Evolutionary conservation across 768 basidiomycete genomes (phyloP).

Genomic region (Lentinus tigrinus): DNA sequence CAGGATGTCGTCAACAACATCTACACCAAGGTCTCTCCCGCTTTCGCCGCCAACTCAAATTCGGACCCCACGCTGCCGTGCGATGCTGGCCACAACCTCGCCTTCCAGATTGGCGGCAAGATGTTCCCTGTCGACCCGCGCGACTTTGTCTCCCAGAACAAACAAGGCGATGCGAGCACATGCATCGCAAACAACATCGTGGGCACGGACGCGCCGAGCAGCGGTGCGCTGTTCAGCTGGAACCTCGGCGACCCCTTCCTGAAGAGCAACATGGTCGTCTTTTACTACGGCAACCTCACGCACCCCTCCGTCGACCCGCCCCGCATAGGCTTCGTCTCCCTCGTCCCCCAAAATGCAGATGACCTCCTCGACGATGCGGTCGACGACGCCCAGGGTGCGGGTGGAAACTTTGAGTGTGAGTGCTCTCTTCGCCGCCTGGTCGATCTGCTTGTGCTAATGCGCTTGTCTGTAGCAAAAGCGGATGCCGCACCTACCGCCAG

Average conservation of each 20-base stretch:
- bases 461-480: neutral
- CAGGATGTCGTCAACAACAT: conserved; percentile 58
- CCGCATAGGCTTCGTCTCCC: conserved; percentile 69
- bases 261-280: conserved; percentile 74
- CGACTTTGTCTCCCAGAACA: conserved; percentile 56
- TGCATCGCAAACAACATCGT: conserved; percentile 57
- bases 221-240: conserved; percentile 69
- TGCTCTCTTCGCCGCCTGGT: neutral
- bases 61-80: conserved; percentile 49
- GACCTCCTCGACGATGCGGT: conserved; percentile 39
- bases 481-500: conserved; percentile 12
- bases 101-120: conserved; percentile 69
- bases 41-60: conserved; percentile 19
- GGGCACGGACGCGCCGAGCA: conserved; percentile 60
- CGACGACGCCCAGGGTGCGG: conserved; percentile 26
- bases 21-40: conserved; percentile 36
- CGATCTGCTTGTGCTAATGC: neutral
- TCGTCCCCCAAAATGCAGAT: conserved; percentile 58
- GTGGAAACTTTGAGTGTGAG: conserved; percentile 19
- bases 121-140: conserved; percentile 76
- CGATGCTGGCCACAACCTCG: conserved; percentile 55
- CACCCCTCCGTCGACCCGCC: conserved; percentile 69
- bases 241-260: conserved; percentile 76
- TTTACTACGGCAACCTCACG: conserved; percentile 71
- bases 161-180: conserved; percentile 33